phyloP scores from a whole-genome alignment of 371 early-diverging fungal genomes.

The Mucor mucedo region DNA sequence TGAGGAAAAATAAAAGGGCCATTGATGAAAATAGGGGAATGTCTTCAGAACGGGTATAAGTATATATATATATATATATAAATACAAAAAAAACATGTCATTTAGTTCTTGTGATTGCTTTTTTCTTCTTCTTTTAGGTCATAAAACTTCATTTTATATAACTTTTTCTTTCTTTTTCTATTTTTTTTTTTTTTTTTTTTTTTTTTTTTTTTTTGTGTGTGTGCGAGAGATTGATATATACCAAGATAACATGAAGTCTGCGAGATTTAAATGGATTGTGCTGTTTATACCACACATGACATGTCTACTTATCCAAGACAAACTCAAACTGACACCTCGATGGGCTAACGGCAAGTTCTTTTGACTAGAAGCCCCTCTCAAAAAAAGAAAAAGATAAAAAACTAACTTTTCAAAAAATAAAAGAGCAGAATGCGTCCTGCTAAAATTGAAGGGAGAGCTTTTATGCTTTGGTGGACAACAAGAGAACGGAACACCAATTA shows the following conservation, averaged over 20 bases:
- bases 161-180: neutral
- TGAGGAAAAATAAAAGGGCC: no score
- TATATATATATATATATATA: neutral
- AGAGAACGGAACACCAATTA: conserved; percentile 13
- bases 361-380: neutral
- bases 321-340: conserved; percentile 18
- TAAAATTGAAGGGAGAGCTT: conserved; percentile 16
- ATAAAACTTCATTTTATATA: neutral
- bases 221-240: neutral
- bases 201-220: neutral
- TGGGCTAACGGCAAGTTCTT: conserved; percentile 30
- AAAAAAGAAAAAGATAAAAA: neutral
- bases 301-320: neutral
- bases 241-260: neutral
- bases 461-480: conserved; percentile 40
- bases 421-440: conserved; percentile 35
- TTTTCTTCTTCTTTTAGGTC: neutral
- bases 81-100: neutral
- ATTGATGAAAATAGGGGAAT: no score
- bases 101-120: neutral
- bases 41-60: neutral
- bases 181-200: neutral
- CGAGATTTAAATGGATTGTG: no score
- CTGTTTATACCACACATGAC: neutral
- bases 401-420: conserved; percentile 8